A percentile compares a stretch with the other conserved stretches of the same genome.
phyloP scores from a whole-genome alignment of 108 stramenopile species.

The Fistulifera pelliculosa region DNA sequence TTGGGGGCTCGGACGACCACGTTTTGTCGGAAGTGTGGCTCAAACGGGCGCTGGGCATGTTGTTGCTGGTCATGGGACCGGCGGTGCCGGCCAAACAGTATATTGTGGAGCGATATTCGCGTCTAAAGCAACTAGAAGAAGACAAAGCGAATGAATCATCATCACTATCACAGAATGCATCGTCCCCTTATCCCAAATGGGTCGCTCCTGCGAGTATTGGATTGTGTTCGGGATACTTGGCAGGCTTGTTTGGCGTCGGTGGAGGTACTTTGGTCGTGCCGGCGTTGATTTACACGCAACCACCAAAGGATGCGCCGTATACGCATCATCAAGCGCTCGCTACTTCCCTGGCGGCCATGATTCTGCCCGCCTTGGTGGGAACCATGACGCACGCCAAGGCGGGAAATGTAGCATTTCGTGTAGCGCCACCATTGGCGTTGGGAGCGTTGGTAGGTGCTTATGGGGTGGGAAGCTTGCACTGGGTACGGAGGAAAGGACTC shows the following conservation, averaged over 20 bases:
- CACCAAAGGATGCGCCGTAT: conserved; percentile 47
- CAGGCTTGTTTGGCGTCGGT: conserved; percentile 90
- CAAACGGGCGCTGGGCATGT: conserved; percentile 57
- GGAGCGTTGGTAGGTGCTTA: conserved; percentile 80
- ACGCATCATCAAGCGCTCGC: conserved; percentile 84
- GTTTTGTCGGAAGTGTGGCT: conserved; percentile 34
- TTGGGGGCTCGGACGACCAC: conserved; percentile 57
- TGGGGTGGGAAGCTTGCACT: conserved; percentile 59
- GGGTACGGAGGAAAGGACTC: conserved; percentile 47
- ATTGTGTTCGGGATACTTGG: conserved; percentile 49
- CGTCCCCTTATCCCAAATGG: conserved; percentile 6
- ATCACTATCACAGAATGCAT: not conserved
- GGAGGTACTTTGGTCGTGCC: conserved; percentile 89
- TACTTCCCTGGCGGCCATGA: conserved; percentile 80
- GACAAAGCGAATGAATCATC: conserved; percentile 2
- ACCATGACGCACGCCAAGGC: conserved; percentile 57
- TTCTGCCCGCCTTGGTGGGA: conserved; percentile 65
- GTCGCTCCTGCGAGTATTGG: conserved; percentile 41
- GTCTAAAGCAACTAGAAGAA: conserved; percentile 4
- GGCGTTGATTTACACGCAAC: conserved; percentile 39
- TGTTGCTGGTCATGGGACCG: conserved; percentile 84
- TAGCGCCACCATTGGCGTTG: conserved; percentile 66
- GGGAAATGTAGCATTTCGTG: conserved; percentile 66
- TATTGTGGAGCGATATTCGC: conserved; percentile 12
- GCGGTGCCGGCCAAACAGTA: conserved; percentile 67